Base-by-base conservation (phyloP, 2,329 filamentous ascomycete species). In the Lecanicillium sp. region DNA sequence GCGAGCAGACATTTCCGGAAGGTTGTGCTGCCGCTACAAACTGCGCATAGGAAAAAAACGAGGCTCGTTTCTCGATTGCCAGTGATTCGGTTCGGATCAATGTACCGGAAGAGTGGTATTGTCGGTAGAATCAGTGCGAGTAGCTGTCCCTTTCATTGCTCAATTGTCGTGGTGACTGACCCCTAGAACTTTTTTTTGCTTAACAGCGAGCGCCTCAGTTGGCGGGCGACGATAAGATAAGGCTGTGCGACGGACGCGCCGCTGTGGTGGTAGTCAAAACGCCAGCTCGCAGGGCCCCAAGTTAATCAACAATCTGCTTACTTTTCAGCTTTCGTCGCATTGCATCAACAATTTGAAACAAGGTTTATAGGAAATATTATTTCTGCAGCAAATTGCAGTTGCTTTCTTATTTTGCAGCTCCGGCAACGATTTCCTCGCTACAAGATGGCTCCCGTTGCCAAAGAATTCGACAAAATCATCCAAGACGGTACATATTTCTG, bases 391-490 rank as follows among this genome's bases (percentile, higher is more conserved):
- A 39, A 39, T 47, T 12, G 5, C 20, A 7, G 8, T 14, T 7
- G 3, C 5, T 26, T 21, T 24, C 11, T 20, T 20, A 3, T n/a
- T 35, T 33, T 38, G 12, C 30, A 11, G 14, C 20, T 26, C 5
- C n/a, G n/a, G n/a, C n/a, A n/a, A n/a, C n/a, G n/a, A 4, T 19
- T 42, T 42, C 27, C 26, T 27, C 8, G 6, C 19, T 30, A 17
- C 11, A 41, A 39, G 35, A 52, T 52, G 50, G 45, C 43, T 19
- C 50, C 44, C 26, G 52, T 47, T 24, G 52, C 52, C 23, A 49
- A 51, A 12, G 52, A 50, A 41, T 54, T 54, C 41, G 45, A 54
- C 44, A 52, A 54, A 35, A 54, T 54, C 44, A 54, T 54, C 47
- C 24, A 50, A 33, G 50, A 52, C 10, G 52, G 52, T 52, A 43